These are phyloP conservation scores for Leccinum variicolor DNA, from an alignment of 768 basidiomycete genomes.

Conservation along the genomic window DNA sequence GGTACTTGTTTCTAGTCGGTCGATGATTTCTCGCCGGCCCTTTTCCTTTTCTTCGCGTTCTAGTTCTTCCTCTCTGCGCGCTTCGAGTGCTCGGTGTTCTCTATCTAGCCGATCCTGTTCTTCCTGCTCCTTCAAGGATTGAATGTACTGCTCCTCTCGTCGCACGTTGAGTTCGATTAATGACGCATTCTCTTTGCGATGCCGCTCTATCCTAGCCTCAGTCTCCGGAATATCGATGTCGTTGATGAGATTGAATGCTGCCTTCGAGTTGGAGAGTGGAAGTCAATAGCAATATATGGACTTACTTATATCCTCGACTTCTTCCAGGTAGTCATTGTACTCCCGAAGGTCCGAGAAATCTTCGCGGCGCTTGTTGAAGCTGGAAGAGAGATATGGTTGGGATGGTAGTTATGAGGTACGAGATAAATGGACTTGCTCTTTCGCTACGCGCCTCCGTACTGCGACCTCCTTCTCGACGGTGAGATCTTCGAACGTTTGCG, in stretches of 20 bases:
- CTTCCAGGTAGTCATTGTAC: conserved; percentile 96
- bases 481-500: conserved; percentile 92
- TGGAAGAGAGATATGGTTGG: conserved; percentile 30
- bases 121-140: conserved; percentile 72
- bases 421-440: conserved; percentile 57
- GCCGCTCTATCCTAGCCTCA: conserved; percentile 76
- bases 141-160: conserved; percentile 74
- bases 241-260: conserved; percentile 95
- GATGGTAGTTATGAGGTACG: not conserved
- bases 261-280: not conserved
- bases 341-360: conserved; percentile 78
- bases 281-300: not conserved
- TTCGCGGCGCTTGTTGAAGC: conserved; percentile 91
- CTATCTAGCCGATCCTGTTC: conserved; percentile 72
- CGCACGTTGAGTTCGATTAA: conserved; percentile 82
- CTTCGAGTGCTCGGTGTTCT: conserved; percentile 63
- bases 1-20: conserved; percentile 75
- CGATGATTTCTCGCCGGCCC: conserved; percentile 70
- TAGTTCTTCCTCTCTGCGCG: conserved; percentile 66
- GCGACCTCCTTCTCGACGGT: conserved; percentile 93
- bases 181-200: conserved; percentile 77
- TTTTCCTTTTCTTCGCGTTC: conserved; percentile 76
- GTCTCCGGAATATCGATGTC: conserved; percentile 78
- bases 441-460: conserved; percentile 79
- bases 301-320: conserved; percentile 89